Evolutionary conservation across 2,329 filamentous ascomycete genomes (phyloP), one percentile per base, ranked within the genome.

Genomic region (Venturia effusa): DNA sequence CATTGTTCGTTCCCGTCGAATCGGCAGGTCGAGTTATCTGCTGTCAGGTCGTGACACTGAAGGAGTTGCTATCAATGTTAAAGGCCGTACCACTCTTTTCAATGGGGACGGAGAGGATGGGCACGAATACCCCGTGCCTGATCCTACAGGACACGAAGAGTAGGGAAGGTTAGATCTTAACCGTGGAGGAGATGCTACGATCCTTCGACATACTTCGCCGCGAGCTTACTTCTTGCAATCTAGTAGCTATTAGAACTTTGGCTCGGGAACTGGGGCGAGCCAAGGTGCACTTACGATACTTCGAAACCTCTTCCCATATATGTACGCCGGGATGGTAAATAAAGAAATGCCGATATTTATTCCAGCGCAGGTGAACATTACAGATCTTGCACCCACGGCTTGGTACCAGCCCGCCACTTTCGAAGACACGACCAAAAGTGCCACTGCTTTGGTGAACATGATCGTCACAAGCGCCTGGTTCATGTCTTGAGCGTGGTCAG

Each of bases 401-500:
- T 68, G 67, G 60, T 68, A 69, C 69, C 70, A 71, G 11, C 67
- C 68, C 43, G 68, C 70, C 1, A 69, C 67, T 64, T 67, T 70
- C 30, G 67, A 63, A 51, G 67, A 70, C 61, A 68, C 67, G 1
- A 67, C 62, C 32, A 77, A 73, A 0, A 72, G 74, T 34, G 76
- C 70, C 0, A 76, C 69, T 0, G 74, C 74, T 64, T 77, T 77
- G 0, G 73, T 70, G 64, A 76, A 77, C 60, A 76, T 76, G 69
- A 77, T 77, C 0, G 74, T 77, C 7, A 77, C 75, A 48, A 76
- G 76, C 2, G 75, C 75, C 62, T 76, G 74, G 43, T 75, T 75
- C 1, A 74, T 74, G 65, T 76, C 74, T 11, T 1, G 22, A 32
- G 32, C 17, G 24, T 55, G 1, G 15, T 55, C 48, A 55, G 48